These are phyloP conservation scores for Ceratonia siliqua DNA, from an alignment of 306 rosid species.

Conservation along the genomic window DNA sequence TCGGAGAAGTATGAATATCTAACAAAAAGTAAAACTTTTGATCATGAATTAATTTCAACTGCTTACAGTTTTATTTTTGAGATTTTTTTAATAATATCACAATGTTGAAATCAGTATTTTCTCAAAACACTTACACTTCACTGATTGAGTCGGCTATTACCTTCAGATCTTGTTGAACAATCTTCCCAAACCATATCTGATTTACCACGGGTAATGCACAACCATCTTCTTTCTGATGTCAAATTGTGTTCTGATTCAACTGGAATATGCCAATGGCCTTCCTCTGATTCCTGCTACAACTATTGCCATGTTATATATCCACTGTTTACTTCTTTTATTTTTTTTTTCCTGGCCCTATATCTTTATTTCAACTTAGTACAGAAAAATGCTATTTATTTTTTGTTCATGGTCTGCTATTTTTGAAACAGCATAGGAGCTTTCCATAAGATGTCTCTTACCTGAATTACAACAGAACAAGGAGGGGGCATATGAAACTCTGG, in stretches of 20 bases:
- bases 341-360: slow-evolving; percentile 3
- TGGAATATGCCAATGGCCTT: slow-evolving; percentile 93
- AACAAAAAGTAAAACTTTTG: neutral
- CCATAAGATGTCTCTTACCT: slow-evolving; percentile 52
- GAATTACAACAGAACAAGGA: slow-evolving; percentile 88
- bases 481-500: slow-evolving; percentile 93
- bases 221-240: slow-evolving; percentile 77
- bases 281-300: slow-evolving; percentile 80
- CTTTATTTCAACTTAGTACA: slow-evolving; percentile 10
- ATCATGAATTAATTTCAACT: slow-evolving; percentile 4
- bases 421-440: slow-evolving; percentile 9
- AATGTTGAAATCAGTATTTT: slow-evolving; percentile 1
- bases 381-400: slow-evolving; percentile 5
- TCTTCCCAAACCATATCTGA: slow-evolving; percentile 35
- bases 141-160: slow-evolving; percentile 34
- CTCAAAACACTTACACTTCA: neutral
- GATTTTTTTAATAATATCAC: neutral
- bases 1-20: neutral
- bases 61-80: neutral
- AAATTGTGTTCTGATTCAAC: slow-evolving; percentile 56
- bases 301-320: slow-evolving; percentile 32
- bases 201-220: slow-evolving; percentile 68
- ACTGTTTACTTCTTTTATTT: neutral
- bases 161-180: slow-evolving; percentile 47
- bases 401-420: slow-evolving; percentile 1